phyloP scores from a whole-genome alignment of 176 grass and related monocot species.

The Oryza nivara region DNA sequence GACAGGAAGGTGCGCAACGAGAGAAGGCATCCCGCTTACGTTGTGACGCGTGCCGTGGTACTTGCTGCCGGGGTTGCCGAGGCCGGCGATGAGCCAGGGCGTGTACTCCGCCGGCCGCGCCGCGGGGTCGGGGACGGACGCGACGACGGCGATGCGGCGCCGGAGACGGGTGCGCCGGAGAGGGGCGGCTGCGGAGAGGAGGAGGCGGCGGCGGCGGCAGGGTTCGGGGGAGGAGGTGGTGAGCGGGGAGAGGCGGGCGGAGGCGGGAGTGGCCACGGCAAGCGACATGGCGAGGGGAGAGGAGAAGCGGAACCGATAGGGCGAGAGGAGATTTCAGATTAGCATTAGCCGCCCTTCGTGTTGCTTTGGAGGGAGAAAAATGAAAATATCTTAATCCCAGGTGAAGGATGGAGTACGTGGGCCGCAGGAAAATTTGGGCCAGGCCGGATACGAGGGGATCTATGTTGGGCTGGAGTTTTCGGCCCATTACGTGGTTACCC shows the following conservation, averaged over 20 bases:
- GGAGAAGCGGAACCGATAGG: conserved; percentile 25
- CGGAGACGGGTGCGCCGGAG: not conserved
- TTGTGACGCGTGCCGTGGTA: conserved; percentile 96
- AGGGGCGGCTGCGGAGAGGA: not conserved
- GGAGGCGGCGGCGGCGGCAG: not conserved
- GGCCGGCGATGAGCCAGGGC: conserved; percentile 94
- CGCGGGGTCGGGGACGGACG: conserved; percentile 65
- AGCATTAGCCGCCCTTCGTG: not conserved
- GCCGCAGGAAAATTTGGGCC: not conserved
- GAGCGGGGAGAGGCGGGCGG: not conserved
- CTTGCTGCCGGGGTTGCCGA: conserved; percentile 89
- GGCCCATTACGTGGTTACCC: too few species aligned
- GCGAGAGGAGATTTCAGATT: not conserved
- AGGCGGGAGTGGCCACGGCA: conserved; percentile 32
- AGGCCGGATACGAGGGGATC: not conserved
- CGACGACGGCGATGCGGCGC: conserved; percentile 17
- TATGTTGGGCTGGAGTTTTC: not conserved
- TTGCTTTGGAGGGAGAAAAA: not conserved
- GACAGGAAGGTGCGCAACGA: not conserved
- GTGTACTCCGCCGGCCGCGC: conserved; percentile 68
- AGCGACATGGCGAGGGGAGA: conserved; percentile 37
- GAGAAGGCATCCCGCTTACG: conserved; percentile 31
- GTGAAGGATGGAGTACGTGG: not conserved
- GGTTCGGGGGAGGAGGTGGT: not conserved
- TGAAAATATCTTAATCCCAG: conserved; percentile 15